Percentiles rank a stretch among this genome's conserved stretches.
Evolutionary conservation across 2,329 filamentous ascomycete genomes (phyloP).

Genomic region (Cladosporium sp.): DNA sequence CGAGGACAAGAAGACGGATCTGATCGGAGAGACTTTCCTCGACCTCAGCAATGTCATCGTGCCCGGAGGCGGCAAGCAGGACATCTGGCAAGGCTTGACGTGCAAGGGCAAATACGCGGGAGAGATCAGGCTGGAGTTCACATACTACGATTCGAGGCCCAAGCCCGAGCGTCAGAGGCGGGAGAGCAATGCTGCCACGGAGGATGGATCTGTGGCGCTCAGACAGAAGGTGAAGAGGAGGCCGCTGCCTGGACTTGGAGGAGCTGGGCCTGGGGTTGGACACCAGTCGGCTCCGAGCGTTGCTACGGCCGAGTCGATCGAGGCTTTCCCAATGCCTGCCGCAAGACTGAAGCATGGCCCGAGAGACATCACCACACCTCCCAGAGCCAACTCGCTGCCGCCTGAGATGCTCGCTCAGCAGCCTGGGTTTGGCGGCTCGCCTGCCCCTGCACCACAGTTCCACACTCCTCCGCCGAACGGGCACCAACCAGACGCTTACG

Average conservation of each 20-base stretch:
- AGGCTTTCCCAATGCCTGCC: not conserved
- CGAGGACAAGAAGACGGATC: slow-evolving; percentile 93
- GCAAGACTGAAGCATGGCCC: slow-evolving; percentile 25
- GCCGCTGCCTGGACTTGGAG: slow-evolving; percentile 58
- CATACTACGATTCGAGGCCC: slow-evolving; percentile 85
- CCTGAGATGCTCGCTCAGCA: slow-evolving; percentile 15
- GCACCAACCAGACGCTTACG: slow-evolving; percentile 20
- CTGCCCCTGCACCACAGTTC: not conserved
- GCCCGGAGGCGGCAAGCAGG: slow-evolving; percentile 83
- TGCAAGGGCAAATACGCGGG: slow-evolving; percentile 94
- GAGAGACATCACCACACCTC: slow-evolving; percentile 22
- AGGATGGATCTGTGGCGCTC: slow-evolving; percentile 21
- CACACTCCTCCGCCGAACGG: slow-evolving; percentile 4
- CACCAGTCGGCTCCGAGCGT: not conserved
- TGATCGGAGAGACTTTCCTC: slow-evolving; percentile 92
- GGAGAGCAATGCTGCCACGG: slow-evolving; percentile 36
- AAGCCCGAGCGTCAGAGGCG: slow-evolving; percentile 58
- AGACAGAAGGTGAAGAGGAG: slow-evolving; percentile 61
- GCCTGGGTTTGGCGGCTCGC: slow-evolving; percentile 2
- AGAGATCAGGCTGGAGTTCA: slow-evolving; percentile 90
- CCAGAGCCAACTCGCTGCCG: slow-evolving; percentile 22
- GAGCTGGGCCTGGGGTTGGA: slow-evolving; percentile 18
- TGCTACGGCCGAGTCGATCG: not conserved
- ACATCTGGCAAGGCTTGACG: slow-evolving; percentile 82
- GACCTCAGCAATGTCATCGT: slow-evolving; percentile 75